These are phyloP conservation scores for Skeletonema marinoi DNA, from an alignment of 108 stramenopile genomes.

Conservation along the genomic window DNA sequence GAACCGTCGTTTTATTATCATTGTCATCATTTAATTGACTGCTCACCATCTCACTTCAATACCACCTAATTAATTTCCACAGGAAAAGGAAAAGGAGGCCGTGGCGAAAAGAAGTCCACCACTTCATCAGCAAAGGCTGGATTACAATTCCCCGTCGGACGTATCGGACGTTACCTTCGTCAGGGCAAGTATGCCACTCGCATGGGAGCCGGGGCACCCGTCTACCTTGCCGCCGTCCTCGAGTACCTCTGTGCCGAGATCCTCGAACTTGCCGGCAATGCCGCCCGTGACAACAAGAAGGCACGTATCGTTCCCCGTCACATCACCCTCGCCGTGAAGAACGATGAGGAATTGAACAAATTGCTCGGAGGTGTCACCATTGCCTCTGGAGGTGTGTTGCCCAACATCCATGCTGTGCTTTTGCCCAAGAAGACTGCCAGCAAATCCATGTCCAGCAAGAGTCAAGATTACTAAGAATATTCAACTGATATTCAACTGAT, in stretches of 20 bases:
- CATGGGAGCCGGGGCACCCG: constrained; percentile 94
- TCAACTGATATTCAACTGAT: no score
- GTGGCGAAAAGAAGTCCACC: constrained; percentile 89
- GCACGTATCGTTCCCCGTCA: constrained; percentile 93
- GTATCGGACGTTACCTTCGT: constrained; percentile 94
- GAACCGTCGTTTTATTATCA: neutral
- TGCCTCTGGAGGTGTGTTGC: constrained; percentile 95
- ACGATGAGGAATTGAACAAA: constrained; percentile 96
- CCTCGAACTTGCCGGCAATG: constrained; percentile 94
- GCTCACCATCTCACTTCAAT: neutral
- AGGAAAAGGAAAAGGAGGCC: constrained; percentile 81
- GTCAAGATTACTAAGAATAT: constrained; percentile 30
- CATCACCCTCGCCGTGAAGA: constrained; percentile 94
- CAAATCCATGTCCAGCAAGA: constrained; percentile 31
- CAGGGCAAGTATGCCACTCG: constrained; percentile 93
- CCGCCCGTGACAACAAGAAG: constrained; percentile 98
- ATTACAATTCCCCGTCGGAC: constrained; percentile 96
- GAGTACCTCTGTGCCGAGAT: constrained; percentile 96
- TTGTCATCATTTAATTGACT: neutral
- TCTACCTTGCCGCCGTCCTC: constrained; percentile 94
- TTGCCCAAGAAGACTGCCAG: constrained; percentile 86
- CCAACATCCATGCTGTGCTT: constrained; percentile 97
- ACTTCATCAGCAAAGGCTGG: constrained; percentile 92
- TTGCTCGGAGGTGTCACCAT: constrained; percentile 94
- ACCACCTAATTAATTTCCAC: neutral